Percentiles rank a stretch among this genome's conserved stretches.
phyloP scores from a whole-genome alignment of 257 asterid genomes.

The Fraxinus americana region DNA sequence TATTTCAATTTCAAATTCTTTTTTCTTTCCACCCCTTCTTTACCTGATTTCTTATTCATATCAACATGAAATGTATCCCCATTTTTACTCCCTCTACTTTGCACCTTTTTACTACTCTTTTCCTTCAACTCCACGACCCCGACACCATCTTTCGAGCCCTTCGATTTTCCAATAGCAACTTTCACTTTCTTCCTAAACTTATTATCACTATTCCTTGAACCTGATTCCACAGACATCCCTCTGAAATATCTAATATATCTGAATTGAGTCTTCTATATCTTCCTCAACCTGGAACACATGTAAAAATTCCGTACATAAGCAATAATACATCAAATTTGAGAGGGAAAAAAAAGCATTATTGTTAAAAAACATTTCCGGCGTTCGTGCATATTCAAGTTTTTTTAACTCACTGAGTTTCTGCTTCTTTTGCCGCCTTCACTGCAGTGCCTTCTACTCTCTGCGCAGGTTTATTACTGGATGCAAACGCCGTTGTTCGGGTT shows the following conservation, averaged over 20 bases:
- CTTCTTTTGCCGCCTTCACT: constrained; percentile 1
- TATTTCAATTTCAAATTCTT: constrained; percentile 34
- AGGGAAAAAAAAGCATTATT: not conserved
- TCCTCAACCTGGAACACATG: not conserved
- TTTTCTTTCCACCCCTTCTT: constrained; percentile 20
- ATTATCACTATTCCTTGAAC: constrained; percentile 21
- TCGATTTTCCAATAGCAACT: constrained; percentile 29
- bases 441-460: not conserved
- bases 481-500: not conserved
- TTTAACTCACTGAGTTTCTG: not conserved
- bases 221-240: constrained; percentile 40
- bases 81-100: constrained; percentile 31
- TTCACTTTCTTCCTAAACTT: constrained; percentile 31
- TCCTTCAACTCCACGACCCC: constrained; percentile 21
- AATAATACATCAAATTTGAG: not conserved
- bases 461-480: not conserved
- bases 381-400: not conserved
- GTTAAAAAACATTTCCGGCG: not conserved
- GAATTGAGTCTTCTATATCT: not conserved
- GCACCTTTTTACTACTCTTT: constrained; percentile 26
- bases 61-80: constrained; percentile 24
- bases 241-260: constrained; percentile 12
- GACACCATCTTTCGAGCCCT: constrained; percentile 31
- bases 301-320: not conserved
- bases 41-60: constrained; percentile 27